Evolutionary conservation across 1,139 yeast species (phyloP).

Genomic region (Hansenula lynferdii): DNA sequence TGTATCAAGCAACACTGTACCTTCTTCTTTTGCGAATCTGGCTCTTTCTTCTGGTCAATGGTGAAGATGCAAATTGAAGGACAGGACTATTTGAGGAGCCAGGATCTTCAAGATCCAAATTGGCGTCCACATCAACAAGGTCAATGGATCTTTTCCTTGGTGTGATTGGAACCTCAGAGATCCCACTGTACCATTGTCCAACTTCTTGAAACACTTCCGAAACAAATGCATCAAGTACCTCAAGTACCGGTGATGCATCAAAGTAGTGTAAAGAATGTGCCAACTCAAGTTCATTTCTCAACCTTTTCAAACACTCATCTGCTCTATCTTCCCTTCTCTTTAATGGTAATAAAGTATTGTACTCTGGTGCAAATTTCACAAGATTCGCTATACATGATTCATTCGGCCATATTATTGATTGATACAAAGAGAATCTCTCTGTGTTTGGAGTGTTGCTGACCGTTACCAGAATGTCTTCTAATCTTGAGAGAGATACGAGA

Average conservation of each 20-base stretch:
- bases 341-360: conserved; percentile 1
- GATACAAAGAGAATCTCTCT: background rate
- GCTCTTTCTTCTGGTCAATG: background rate
- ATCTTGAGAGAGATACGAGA: background rate
- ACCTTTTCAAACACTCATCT: background rate
- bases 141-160: conserved; percentile 5
- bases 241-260: too few relatives aligned
- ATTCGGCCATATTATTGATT: background rate
- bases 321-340: background rate
- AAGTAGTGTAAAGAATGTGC: background rate
- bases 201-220: background rate
- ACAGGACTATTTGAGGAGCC: background rate
- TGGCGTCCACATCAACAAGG: background rate
- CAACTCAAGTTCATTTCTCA: background rate
- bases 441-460: background rate
- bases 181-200: background rate
- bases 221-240: background rate
- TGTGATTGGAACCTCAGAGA: background rate
- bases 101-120: background rate
- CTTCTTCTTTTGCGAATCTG: conserved; percentile 1
- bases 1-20: background rate
- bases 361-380: background rate
- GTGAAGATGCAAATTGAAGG: background rate
- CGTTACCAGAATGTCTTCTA: background rate
- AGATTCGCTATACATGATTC: background rate